A percentile compares a stretch with the other conserved stretches of the same genome.
Conservation (phyloP, 495 filamentous ascomycete species). For the Bombardia bombarda region DNA sequence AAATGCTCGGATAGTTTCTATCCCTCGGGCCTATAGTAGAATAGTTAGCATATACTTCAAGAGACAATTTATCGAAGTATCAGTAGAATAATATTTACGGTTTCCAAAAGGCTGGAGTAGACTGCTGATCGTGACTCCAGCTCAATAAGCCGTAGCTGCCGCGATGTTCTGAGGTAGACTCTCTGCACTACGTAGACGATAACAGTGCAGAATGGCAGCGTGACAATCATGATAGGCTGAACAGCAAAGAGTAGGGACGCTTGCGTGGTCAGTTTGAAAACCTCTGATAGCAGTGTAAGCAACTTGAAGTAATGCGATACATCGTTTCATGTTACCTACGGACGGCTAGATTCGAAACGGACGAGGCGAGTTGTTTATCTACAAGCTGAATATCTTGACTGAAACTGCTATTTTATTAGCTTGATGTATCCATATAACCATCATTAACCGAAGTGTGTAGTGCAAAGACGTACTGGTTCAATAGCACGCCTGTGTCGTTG, state of each 20-base stretch:
- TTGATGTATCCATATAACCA: not conserved
- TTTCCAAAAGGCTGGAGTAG: constrained; percentile 52
- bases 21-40: constrained; percentile 16
- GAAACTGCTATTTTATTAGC: constrained; percentile 33
- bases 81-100: constrained; percentile 5
- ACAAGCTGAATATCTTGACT: constrained; percentile 55
- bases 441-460: too few species aligned
- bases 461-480: constrained; percentile 20
- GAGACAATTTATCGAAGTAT: not conserved
- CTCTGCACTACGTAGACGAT: constrained; percentile 49
- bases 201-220: constrained; percentile 19
- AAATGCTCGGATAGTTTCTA: constrained; percentile 41
- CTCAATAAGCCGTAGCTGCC: constrained; percentile 56
- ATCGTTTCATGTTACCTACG: constrained; percentile 9
- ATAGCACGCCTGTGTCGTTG: constrained; percentile 17
- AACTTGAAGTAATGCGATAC: not conserved
- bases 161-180: constrained; percentile 55
- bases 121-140: constrained; percentile 54
- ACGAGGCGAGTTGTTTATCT: constrained; percentile 41
- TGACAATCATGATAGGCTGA: constrained; percentile 34
- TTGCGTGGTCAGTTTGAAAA: constrained; percentile 26
- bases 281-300: constrained; percentile 7
- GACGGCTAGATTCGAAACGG: constrained; percentile 10
- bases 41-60: not conserved
- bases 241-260: constrained; percentile 30